Evolutionary conservation across 805 yeast species (phyloP).

Genomic region (Barnettozyma vustinii): DNA sequence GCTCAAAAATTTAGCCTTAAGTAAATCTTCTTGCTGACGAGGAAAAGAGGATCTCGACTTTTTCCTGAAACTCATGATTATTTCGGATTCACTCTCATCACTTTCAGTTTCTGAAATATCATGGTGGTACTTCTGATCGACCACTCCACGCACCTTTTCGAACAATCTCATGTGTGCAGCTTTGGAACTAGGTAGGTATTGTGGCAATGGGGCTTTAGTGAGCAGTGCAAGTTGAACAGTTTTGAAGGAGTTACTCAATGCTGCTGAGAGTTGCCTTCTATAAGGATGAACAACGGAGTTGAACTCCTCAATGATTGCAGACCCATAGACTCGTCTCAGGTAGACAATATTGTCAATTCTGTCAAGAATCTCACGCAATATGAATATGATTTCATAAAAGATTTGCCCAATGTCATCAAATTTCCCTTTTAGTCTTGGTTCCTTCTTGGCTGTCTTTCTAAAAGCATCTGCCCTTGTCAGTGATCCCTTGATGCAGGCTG

Average conservation of each 20-base stretch:
- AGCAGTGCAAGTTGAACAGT: constrained; percentile 39
- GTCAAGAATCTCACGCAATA: constrained; percentile 41
- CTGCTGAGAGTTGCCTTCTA: constrained; percentile 40
- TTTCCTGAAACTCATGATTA: constrained; percentile 12
- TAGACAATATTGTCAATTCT: constrained; percentile 41
- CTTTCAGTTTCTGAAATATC: constrained; percentile 10
- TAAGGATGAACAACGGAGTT: constrained; percentile 35
- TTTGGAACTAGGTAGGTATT: constrained; percentile 43
- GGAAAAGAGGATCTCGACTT: background rate
- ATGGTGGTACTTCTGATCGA: constrained; percentile 25
- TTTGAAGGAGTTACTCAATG: constrained; percentile 33
- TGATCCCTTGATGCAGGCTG: constrained; percentile 34
- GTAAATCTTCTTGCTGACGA: constrained; percentile 23
- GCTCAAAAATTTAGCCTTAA: constrained; percentile 37
- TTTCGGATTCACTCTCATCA: constrained; percentile 23
- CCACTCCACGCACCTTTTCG: constrained; percentile 35
- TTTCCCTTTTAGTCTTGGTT: constrained; percentile 44
- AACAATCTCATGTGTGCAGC: constrained; percentile 42
- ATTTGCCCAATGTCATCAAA: constrained; percentile 35
- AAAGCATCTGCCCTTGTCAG: constrained; percentile 36
- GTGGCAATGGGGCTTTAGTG: constrained; percentile 44
- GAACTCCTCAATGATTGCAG: constrained; percentile 41
- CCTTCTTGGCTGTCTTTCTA: constrained; percentile 37
- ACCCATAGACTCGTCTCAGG: constrained; percentile 38
- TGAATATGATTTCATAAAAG: constrained; percentile 39